Conservation (phyloP, 2,329 filamentous ascomycete species). For the Penicillium sp. region DNA sequence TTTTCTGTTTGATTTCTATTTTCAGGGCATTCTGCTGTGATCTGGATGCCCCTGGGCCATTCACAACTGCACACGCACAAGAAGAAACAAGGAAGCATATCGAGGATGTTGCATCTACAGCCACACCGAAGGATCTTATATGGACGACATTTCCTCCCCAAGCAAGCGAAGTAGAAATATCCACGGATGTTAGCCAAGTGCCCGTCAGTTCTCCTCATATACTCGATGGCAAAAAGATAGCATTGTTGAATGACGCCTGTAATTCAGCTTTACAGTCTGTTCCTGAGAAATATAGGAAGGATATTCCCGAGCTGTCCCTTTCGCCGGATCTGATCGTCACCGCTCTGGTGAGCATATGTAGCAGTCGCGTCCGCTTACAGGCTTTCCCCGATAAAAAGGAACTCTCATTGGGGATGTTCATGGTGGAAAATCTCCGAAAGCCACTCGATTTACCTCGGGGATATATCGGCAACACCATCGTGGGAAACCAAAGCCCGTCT, state of each 20-base stretch:
- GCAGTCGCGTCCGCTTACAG: not conserved
- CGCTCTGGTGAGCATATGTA: not conserved
- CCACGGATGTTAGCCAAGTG: not conserved
- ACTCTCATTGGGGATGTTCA: not conserved
- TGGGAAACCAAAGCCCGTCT: not conserved
- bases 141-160: not conserved
- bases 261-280: not conserved
- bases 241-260: not conserved
- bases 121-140: not conserved
- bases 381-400: not conserved
- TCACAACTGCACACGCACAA: not conserved
- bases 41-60: not conserved
- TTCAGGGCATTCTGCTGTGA: not conserved
- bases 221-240: not conserved
- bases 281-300: not conserved
- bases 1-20: not conserved
- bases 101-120: not conserved
- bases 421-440: not conserved
- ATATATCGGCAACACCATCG: not conserved
- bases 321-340: not conserved
- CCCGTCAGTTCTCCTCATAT: not conserved
- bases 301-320: not conserved
- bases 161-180: not conserved
- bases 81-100: not conserved
- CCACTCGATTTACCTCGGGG: not conserved